These are phyloP conservation scores for Suhomyces sp. DNA, from an alignment of 805 yeast species.

Conservation along the genomic window DNA sequence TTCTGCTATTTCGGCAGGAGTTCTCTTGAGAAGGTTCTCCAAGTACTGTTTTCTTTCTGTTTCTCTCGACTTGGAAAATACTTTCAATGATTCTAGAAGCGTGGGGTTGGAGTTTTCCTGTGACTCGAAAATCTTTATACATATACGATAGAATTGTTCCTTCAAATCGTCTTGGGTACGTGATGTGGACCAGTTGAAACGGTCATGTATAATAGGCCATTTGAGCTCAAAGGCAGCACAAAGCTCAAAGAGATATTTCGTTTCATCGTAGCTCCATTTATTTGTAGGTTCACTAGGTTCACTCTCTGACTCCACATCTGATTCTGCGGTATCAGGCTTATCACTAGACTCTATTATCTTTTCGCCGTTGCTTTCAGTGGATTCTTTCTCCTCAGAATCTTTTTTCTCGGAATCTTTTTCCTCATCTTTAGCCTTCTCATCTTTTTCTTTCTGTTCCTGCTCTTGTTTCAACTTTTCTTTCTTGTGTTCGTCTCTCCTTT, in stretches of 20 bases:
- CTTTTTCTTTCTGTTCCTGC: conserved; percentile 8
- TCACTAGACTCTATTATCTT: conserved; percentile 2
- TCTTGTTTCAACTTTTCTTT: conserved; percentile 5
- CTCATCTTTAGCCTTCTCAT: conserved; percentile 5
- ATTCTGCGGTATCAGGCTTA: background rate
- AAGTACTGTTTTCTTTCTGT: conserved; percentile 76
- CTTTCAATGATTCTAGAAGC: conserved; percentile 57
- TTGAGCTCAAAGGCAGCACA: conserved; percentile 61
- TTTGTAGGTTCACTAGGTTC: conserved; percentile 30
- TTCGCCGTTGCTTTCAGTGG: background rate
- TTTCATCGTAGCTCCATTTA: conserved; percentile 76
- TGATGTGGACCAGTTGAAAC: conserved; percentile 36
- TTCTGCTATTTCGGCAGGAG: conserved; percentile 97
- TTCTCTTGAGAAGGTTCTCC: conserved; percentile 69
- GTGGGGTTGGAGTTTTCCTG: conserved; percentile 42
- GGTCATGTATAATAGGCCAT: conserved; percentile 65
- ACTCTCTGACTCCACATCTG: conserved; percentile 25
- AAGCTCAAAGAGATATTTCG: conserved; percentile 70
- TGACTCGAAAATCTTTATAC: conserved; percentile 44
- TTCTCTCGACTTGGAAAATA: conserved; percentile 71
- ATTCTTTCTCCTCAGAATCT: background rate
- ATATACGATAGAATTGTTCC: conserved; percentile 71
- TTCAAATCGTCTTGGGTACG: conserved; percentile 77
- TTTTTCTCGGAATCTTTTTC: conserved; percentile 1
- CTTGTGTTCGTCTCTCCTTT: conserved; percentile 11